Base-by-base conservation (phyloP, 140 eudicot genomes). In the Senecio squalidus region DNA sequence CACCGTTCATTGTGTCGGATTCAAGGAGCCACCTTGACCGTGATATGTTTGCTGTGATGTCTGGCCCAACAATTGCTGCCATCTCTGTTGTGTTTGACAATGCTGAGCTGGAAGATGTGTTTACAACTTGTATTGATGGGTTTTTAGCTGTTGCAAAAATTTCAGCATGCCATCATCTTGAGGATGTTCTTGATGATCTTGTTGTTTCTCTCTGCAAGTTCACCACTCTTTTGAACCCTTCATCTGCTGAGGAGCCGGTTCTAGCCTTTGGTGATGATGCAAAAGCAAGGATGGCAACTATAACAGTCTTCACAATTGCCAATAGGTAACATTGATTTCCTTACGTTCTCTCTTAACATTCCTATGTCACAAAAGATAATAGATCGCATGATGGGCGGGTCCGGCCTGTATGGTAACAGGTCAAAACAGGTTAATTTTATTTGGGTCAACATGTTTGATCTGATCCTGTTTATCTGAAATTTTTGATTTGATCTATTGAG, bases 31-130 rank as follows among this genome's bases (percentile, higher is more conserved):
- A 86, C 70, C 88, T 86, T 58, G 98, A 91, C 56, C 94, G 84
- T 45, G 98, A 91, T 68, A 91, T 91, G 98, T 91, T 91, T 75
- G 92, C 98, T 28, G 84, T 79, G 33, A 83, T 86, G 95, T 83
- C 98, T 2, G 98, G 98, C 50, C 98, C 98, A 30, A 81, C 98
- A 14, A 91, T 91, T 66, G 98, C 98, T 66, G 98, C 98, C 16
- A 79, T 91, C 33, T 91, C 98, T 44, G 96, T 91, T 61, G 98
- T 91, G 55, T 91, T 91, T 67, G 98, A 91, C 34, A 83, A 84
- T 68, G 94, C 95, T 23, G 98, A 86, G 70, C 66, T 76, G 74
- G 98, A 86, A 64, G 98, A 91, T 43, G 94, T 86, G 40, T 83
- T 81, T 63, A 87, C 79, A 63, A 76, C 96, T 20, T 91, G 98